Evolutionary conservation across 2,329 filamentous ascomycete species (phyloP).

Genomic region (Venturia effusa): DNA sequence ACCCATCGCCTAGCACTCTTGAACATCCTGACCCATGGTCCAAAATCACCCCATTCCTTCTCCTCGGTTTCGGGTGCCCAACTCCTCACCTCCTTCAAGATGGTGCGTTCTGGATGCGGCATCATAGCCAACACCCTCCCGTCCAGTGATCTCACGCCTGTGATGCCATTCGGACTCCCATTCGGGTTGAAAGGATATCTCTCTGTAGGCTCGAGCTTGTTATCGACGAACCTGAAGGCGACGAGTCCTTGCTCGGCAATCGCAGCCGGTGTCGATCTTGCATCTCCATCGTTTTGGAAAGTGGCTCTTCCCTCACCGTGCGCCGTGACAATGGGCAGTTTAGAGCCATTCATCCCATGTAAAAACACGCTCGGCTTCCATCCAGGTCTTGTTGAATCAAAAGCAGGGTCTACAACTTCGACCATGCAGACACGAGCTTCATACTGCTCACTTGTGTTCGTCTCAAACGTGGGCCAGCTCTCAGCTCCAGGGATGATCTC

Average conservation of each 20-base stretch:
- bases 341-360: constrained; percentile 73
- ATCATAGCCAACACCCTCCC: constrained; percentile 80
- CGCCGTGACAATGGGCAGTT: constrained; percentile 75
- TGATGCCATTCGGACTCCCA: constrained; percentile 70
- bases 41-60: constrained; percentile 66
- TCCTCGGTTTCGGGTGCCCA: constrained; percentile 54
- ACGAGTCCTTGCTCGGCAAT: constrained; percentile 60
- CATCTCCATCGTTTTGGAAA: constrained; percentile 26
- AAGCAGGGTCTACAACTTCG: constrained; percentile 53
- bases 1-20: constrained; percentile 83
- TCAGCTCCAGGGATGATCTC: constrained; percentile 74
- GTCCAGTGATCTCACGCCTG: constrained; percentile 65
- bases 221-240: constrained; percentile 77
- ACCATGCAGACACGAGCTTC: constrained; percentile 84
- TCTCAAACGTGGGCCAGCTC: constrained; percentile 76
- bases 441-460: constrained; percentile 80
- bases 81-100: constrained; percentile 67
- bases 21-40: constrained; percentile 80
- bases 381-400: constrained; percentile 26
- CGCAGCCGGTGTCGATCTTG: constrained; percentile 29
- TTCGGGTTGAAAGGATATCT: constrained; percentile 85
- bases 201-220: constrained; percentile 63
- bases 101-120: constrained; percentile 88
- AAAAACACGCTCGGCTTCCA: constrained; percentile 66
- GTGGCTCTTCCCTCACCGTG: constrained; percentile 81